A percentile compares a stretch with the other conserved stretches of the same genome.
These are phyloP conservation scores for Kodamaea nitidulidarum DNA, from an alignment of 805 yeast genomes.

Conservation along the genomic window DNA sequence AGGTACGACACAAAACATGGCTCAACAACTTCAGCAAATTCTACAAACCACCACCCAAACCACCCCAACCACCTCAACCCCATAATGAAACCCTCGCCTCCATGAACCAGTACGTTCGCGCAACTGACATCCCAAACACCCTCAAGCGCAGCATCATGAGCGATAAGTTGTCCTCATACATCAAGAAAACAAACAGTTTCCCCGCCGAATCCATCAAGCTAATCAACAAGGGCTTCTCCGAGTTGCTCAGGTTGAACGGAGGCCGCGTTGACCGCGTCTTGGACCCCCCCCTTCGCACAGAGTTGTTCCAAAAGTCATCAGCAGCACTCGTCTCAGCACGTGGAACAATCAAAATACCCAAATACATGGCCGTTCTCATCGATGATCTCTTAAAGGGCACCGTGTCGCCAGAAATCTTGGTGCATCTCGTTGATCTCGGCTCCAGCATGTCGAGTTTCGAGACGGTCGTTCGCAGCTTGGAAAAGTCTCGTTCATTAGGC, in stretches of 20 bases:
- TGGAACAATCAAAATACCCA: slow-evolving; percentile 18
- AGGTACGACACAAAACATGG: too few species aligned
- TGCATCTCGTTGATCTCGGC: slow-evolving; percentile 27
- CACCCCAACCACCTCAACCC: too few species aligned
- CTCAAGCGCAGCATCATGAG: slow-evolving; percentile 17
- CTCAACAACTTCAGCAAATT: slow-evolving; percentile 5
- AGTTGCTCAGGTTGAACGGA: slow-evolving; percentile 14
- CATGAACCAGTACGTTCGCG: slow-evolving; percentile 25
- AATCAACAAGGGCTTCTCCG: slow-evolving; percentile 20
- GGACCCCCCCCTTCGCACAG: slow-evolving; percentile 1
- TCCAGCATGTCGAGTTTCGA: slow-evolving; percentile 12
- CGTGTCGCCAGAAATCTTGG: slow-evolving; percentile 20
- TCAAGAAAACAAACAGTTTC: slow-evolving; percentile 9
- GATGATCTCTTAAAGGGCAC: slow-evolving; percentile 15
- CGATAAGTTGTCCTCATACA: slow-evolving; percentile 17
- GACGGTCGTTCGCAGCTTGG: slow-evolving; percentile 12
- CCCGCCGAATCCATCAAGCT: slow-evolving; percentile 14
- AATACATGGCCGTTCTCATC: slow-evolving; percentile 25
- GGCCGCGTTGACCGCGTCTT: slow-evolving; percentile 5
- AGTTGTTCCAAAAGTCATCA: slow-evolving; percentile 6
- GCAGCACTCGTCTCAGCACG: slow-evolving; percentile 3
- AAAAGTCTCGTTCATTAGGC: slow-evolving; percentile 12
- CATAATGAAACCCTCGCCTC: slow-evolving; percentile 10
- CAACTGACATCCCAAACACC: slow-evolving; percentile 22
- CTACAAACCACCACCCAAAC: not conserved